Evolutionary conservation across 2,329 filamentous ascomycete genomes (phyloP).

Genomic region (Beauveria sp.): DNA sequence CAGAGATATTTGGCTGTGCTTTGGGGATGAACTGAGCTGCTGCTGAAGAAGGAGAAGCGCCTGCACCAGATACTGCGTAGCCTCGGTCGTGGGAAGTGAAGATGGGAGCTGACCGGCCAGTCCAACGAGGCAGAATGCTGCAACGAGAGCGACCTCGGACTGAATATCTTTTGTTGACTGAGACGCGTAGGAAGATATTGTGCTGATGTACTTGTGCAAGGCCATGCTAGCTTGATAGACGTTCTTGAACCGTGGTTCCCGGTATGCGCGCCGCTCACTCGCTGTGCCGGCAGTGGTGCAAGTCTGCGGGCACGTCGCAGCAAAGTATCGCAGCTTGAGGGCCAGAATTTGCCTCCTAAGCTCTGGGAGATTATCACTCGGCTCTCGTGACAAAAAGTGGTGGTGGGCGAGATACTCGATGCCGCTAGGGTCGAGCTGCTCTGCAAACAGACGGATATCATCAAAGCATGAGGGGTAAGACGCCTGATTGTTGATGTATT

Average conservation of each 20-base stretch:
- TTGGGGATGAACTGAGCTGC: constrained; percentile 36
- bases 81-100: constrained; percentile 13
- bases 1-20: constrained; percentile 39
- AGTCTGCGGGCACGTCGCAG: constrained; percentile 28
- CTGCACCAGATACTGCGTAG: constrained; percentile 32
- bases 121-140: constrained; percentile 27
- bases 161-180: constrained; percentile 14
- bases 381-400: constrained; percentile 25
- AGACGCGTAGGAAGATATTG: neutral
- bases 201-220: constrained; percentile 11
- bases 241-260: neutral
- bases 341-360: constrained; percentile 27
- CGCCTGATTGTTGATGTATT: constrained; percentile 29
- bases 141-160: constrained; percentile 28
- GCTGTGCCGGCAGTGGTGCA: neutral
- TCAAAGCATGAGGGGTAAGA: constrained; percentile 35
- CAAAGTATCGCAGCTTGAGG: constrained; percentile 37
- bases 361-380: constrained; percentile 18
- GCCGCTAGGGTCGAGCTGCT: constrained; percentile 33
- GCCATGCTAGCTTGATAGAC: constrained; percentile 14
- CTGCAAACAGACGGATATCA: constrained; percentile 38
- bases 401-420: constrained; percentile 31
- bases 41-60: constrained; percentile 43
- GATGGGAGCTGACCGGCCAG: constrained; percentile 15
- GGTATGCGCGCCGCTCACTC: neutral